Evolutionary conservation across 805 yeast genomes (phyloP).

Genomic region (Teunomyces funiuensis): DNA sequence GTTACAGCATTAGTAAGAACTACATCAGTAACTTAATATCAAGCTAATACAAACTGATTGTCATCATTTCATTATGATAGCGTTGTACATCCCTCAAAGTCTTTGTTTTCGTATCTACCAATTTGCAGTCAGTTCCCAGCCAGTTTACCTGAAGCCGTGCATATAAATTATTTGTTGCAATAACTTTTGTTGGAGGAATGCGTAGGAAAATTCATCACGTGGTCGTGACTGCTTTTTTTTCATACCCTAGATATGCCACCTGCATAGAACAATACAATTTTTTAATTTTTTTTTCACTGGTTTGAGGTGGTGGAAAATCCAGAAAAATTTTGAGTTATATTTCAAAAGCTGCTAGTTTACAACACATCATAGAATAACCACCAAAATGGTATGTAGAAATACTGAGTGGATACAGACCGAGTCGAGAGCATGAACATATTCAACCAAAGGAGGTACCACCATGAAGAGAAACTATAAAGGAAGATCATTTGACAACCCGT

Average conservation of each 20-base stretch:
- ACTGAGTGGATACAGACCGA: neutral
- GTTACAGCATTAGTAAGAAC: no score
- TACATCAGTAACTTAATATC: no score
- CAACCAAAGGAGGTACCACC: neutral
- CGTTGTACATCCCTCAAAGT: no score
- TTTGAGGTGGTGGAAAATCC: neutral
- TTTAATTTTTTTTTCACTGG: constrained; percentile 4
- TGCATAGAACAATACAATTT: neutral
- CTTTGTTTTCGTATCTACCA: no score
- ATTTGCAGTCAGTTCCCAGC: no score
- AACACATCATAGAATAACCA: constrained; percentile 14
- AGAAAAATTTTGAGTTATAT: constrained; percentile 5
- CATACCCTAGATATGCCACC: neutral
- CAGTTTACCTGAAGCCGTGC: no score
- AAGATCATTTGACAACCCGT: constrained; percentile 38
- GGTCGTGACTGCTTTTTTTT: constrained; percentile 1
- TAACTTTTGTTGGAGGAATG: no score
- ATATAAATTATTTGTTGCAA: no score
- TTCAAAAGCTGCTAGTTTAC: constrained; percentile 5
- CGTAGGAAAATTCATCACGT: neutral
- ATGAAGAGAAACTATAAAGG: neutral
- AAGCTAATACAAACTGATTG: no score
- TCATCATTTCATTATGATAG: no score
- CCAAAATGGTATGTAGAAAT: constrained; percentile 18
- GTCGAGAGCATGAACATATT: constrained; percentile 2